phyloP scores from a whole-genome alignment of 768 basidiomycete species.

The Leccinum pellstonianum region DNA sequence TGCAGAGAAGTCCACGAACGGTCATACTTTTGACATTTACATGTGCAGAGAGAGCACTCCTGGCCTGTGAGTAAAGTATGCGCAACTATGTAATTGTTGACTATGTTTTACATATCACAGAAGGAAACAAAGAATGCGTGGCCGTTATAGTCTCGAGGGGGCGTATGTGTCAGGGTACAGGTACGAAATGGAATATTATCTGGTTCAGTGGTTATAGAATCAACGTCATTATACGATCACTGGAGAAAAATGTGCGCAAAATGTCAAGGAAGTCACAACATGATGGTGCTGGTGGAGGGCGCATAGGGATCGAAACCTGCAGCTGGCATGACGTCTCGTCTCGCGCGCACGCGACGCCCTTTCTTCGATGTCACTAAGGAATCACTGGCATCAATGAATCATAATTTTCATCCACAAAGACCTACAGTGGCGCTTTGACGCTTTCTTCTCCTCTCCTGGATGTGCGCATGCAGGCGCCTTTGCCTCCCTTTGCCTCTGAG shows the following conservation, averaged over 20 bases:
- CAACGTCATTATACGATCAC: neutral
- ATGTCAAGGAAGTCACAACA: neutral
- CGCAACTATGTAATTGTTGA: neutral
- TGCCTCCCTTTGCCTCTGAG: neutral
- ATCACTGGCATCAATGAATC: neutral
- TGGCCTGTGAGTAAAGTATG: neutral
- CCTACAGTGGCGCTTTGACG: conserved; percentile 10
- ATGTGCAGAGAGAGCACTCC: neutral
- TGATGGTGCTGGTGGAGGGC: conserved; percentile 13
- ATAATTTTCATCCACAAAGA: neutral
- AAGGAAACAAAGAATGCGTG: neutral
- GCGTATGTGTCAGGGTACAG: neutral
- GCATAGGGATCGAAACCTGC: conserved; percentile 8
- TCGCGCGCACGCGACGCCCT: neutral
- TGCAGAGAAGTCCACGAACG: neutral
- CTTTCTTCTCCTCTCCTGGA: neutral
- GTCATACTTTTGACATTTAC: neutral
- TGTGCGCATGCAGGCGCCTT: neutral
- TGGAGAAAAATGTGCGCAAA: neutral
- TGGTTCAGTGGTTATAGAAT: neutral
- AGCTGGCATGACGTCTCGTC: neutral
- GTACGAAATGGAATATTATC: neutral
- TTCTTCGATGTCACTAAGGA: conserved; percentile 9
- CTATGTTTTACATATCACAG: neutral
- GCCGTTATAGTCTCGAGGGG: neutral